Percentiles rank a stretch among this genome's conserved stretches.
Conservation (phyloP, 1,139 yeast species). For the Candida dubliniensis region DNA sequence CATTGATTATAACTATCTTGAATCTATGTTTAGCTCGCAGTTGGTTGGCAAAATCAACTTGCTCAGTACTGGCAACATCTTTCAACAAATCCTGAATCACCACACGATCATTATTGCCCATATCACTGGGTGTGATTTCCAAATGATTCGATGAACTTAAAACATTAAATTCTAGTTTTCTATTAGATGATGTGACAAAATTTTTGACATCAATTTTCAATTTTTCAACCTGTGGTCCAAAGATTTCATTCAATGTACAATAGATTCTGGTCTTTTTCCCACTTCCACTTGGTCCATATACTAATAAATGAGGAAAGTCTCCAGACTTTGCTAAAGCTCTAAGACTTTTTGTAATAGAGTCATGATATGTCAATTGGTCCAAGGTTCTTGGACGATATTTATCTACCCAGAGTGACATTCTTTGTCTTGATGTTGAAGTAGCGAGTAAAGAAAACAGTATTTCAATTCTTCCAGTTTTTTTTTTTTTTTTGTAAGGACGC, state of each 20-base stretch:
- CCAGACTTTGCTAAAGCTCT: constrained; percentile 68
- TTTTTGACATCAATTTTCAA: constrained; percentile 88
- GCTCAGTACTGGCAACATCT: constrained; percentile 94
- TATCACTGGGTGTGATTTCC: constrained; percentile 95
- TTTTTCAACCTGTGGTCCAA: constrained; percentile 77
- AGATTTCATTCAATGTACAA: constrained; percentile 75
- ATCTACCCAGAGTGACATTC: constrained; percentile 95
- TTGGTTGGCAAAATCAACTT: constrained; percentile 67
- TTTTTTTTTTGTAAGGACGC: constrained; percentile 1
- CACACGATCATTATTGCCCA: constrained; percentile 92
- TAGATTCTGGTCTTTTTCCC: constrained; percentile 95
- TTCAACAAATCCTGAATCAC: constrained; percentile 92
- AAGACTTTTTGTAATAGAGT: constrained; percentile 60
- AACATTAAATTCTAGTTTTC: constrained; percentile 87
- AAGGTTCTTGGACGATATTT: constrained; percentile 80
- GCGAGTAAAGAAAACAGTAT: constrained; percentile 1
- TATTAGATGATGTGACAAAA: constrained; percentile 66
- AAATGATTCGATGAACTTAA: constrained; percentile 87
- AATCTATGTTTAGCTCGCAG: constrained; percentile 61
- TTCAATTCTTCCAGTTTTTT: too few species aligned
- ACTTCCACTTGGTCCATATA: constrained; percentile 95
- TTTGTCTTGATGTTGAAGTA: background rate
- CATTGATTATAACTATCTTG: constrained; percentile 90
- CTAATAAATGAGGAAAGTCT: constrained; percentile 88
- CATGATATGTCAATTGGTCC: constrained; percentile 65